A percentile compares a stretch with the other conserved stretches of the same genome.
These are phyloP conservation scores for Fusarium robinianum DNA, from an alignment of 2,329 filamentous ascomycete species.

Conservation along the genomic window DNA sequence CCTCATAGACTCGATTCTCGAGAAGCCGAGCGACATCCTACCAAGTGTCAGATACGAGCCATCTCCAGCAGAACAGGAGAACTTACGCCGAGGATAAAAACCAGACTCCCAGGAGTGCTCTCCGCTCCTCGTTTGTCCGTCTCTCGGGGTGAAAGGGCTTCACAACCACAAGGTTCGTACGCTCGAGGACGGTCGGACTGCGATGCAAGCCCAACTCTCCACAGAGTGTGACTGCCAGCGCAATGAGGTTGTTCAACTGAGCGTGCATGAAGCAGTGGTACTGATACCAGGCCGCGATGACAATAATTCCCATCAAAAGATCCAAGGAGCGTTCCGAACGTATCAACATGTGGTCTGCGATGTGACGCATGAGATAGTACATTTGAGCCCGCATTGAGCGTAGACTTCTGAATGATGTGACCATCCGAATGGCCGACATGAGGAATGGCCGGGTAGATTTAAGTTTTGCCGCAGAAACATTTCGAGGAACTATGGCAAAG, in stretches of 20 bases:
- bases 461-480: conserved; percentile 44
- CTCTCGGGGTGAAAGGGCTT: conserved; percentile 44
- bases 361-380: conserved; percentile 50
- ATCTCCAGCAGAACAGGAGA: neutral
- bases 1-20: conserved; percentile 53
- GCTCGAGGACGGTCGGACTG: conserved; percentile 47
- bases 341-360: conserved; percentile 55
- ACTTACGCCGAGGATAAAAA: conserved; percentile 58
- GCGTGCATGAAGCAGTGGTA: conserved; percentile 59
- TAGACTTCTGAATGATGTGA: conserved; percentile 52
- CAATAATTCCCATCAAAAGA: conserved; percentile 53
- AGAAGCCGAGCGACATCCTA: conserved; percentile 50
- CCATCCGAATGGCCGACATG: conserved; percentile 55
- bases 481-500: conserved; percentile 51
- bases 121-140: conserved; percentile 56
- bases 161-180: conserved; percentile 49
- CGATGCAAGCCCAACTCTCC: conserved; percentile 53
- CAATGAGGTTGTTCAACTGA: conserved; percentile 56
- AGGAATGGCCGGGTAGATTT: conserved; percentile 51
- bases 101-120: conserved; percentile 58
- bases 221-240: conserved; percentile 52
- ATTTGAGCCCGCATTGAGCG: conserved; percentile 56
- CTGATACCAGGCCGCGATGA: conserved; percentile 57
- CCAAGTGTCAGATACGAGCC: conserved; percentile 7
- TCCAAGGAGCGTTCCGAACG: conserved; percentile 56